Base-by-base conservation (phyloP, 2,329 filamentous ascomycete genomes). In the Neodidymelliopsis sp. region DNA sequence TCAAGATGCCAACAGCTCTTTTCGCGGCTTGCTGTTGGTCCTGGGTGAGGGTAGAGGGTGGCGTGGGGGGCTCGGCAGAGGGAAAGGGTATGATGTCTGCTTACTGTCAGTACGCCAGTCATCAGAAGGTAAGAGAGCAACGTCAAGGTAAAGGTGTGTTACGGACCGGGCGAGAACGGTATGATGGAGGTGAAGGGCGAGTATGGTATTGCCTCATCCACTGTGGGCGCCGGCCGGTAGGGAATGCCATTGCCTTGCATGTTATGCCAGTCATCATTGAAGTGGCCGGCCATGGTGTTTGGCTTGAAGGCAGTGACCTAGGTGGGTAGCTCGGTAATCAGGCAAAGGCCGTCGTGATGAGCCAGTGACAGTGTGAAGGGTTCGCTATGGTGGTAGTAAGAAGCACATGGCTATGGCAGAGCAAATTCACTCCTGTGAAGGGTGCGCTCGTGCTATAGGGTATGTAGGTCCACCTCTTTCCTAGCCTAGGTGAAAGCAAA, bases 101-200 rank as follows among this genome's bases (percentile, higher is more conserved):
- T 27, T 35, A 37, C n/a, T 44, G 47, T 70, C 41, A 69, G 59
- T 33, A 15, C 24, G 34, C 19, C 34, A 29, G 28, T 44, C 15
- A 35, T 24, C 34, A 10, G 16, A 16, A 56, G 36, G 61, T 63
- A 44, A 65, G 53, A 65, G 56, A 56, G 43, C 28, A 19, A 33
- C 18, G 48, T 30, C 24, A 13, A 46, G 36, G 62, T 65, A 56
- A 64, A 53, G 54, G 39, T 49, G 49, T 27, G 40, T 15, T 49
- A 72, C 75, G 59, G 74, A 91, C 90, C 85, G 59, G 88, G 83
- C 70, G 88, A 84, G 71, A 93, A 90, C 2, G 90, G 89, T 41
- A 90, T 81, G 37, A 92, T 87, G 3, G 89, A 91, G 37, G 87
- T 89, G 68, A 93, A 87, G 18, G 90, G 90, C 40, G 89, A 90